Percentiles rank a stretch among this genome's conserved stretches.
Conservation (phyloP, 2,329 filamentous ascomycete species). For the Gnomoniopsis sp. region DNA sequence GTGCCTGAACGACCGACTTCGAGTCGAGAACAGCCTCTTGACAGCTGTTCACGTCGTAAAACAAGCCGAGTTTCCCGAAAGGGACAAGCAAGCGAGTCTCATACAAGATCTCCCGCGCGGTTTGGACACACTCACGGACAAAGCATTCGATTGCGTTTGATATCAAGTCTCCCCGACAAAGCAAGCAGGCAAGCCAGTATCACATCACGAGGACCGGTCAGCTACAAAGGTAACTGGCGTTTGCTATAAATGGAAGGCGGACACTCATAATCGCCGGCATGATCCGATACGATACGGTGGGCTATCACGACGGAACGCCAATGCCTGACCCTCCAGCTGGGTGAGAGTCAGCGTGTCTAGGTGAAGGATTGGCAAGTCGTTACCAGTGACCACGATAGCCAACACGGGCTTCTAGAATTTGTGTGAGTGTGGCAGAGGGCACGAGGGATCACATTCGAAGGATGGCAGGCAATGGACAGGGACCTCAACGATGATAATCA, state of each 20-base stretch:
- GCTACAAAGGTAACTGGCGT: not conserved
- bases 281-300: not conserved
- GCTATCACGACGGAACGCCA: not conserved
- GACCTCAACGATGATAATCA: not conserved
- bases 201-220: not conserved
- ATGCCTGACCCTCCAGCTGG: not conserved
- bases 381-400: not conserved
- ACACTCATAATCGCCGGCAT: not conserved
- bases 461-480: not conserved
- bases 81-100: not conserved
- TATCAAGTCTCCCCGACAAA: not conserved
- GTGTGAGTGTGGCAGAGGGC: not conserved
- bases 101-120: conserved; percentile 13
- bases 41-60: conserved; percentile 11
- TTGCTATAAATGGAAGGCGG: not conserved
- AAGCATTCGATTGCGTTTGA: conserved; percentile 14
- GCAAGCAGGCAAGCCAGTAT: not conserved
- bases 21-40: conserved; percentile 19
- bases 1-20: conserved; percentile 40
- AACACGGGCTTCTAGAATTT: not conserved
- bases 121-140: conserved; percentile 20
- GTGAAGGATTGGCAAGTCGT: not conserved
- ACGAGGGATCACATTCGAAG: not conserved
- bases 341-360: not conserved
- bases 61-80: not conserved